Evolutionary conservation across 805 yeast genomes (phyloP), one percentile per base, ranked within the genome.

Genomic region (Saccharomycopsis sp.): DNA sequence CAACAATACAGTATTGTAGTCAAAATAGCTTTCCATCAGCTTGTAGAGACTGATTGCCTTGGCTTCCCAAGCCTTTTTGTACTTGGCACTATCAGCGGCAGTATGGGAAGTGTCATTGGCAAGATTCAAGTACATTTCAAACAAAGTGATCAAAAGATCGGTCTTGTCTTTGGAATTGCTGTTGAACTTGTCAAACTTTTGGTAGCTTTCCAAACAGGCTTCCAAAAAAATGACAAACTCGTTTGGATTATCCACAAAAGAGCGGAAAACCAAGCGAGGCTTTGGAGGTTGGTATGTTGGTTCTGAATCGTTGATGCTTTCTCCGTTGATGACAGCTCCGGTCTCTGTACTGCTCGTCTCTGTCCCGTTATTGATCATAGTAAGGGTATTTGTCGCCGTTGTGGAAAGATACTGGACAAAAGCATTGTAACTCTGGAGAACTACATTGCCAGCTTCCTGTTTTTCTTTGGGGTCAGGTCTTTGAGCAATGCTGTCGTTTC

Each of bases 221-320:
- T 94, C 99, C 57, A 94, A 70, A 62, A 94, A 94, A 5, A 89
- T 87, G 24, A 91, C 94, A 76, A 94, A 92, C 66, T 91, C 94
- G 66, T 84, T 81, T 0, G 94, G 91, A 67, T 87, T 89, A 63
- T 85, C 81, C n/a, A 88, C 82, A 68, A 94, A 94, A 1, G 95
- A 83, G 1, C 92, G 84, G 67, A 90, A 94, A 1, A 92, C 88
- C 46, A 92, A 75, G 51, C 91, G 78, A 4, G 98, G 98, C 54
- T 84, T 79, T 2, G 99, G 99, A 1, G 98, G 97, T 54, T 85
- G 85, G 69, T 94, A 94, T 0, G 94, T 87, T 15, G 91, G 86
- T 44, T 66, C 76, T 34, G n/a, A 60, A 18, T 16, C 29, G 37
- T 51, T 7, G 29, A 48, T 21, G 51, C 46, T 18, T 51, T 55